phyloP scores from a whole-genome alignment of 1,284 basidiomycete genomes.

The Rhodotorula sp. region DNA sequence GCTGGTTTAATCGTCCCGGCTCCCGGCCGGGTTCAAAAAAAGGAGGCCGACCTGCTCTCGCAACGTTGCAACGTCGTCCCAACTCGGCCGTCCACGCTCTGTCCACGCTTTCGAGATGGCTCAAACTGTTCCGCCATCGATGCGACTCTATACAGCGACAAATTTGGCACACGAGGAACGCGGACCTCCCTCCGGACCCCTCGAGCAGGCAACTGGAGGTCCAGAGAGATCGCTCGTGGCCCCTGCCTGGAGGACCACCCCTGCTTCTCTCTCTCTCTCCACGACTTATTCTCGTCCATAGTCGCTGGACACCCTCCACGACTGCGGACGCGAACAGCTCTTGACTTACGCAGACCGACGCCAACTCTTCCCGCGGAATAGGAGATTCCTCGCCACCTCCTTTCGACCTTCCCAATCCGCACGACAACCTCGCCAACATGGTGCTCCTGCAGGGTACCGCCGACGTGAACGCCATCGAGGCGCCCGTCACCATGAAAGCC shows the following conservation, averaged over 20 bases:
- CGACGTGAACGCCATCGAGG: constrained; percentile 39
- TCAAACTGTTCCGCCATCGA: too few relatives aligned
- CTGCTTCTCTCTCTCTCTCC: neutral
- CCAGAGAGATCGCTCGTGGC: too few relatives aligned
- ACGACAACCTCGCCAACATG: neutral
- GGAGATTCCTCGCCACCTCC: neutral
- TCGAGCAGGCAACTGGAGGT: too few relatives aligned
- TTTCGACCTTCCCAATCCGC: neutral
- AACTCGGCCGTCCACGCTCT: neutral
- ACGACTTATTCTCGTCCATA: neutral
- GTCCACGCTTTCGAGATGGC: neutral
- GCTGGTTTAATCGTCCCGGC: neutral
- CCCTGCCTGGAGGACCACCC: neutral
- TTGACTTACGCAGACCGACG: neutral
- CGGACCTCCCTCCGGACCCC: too few relatives aligned
- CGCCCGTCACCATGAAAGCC: constrained; percentile 43
- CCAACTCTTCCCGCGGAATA: neutral
- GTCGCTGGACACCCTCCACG: too few relatives aligned
- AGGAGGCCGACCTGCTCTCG: too few relatives aligned
- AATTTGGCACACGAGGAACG: too few relatives aligned
- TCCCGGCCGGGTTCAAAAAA: too few relatives aligned
- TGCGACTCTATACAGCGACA: too few relatives aligned
- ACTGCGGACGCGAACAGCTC: neutral
- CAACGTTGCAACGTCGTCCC: too few relatives aligned
- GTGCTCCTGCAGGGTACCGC: constrained; percentile 20